Evolutionary conservation across 2,329 filamentous ascomycete genomes (phyloP).

Genomic region (Beauveria sp.): DNA sequence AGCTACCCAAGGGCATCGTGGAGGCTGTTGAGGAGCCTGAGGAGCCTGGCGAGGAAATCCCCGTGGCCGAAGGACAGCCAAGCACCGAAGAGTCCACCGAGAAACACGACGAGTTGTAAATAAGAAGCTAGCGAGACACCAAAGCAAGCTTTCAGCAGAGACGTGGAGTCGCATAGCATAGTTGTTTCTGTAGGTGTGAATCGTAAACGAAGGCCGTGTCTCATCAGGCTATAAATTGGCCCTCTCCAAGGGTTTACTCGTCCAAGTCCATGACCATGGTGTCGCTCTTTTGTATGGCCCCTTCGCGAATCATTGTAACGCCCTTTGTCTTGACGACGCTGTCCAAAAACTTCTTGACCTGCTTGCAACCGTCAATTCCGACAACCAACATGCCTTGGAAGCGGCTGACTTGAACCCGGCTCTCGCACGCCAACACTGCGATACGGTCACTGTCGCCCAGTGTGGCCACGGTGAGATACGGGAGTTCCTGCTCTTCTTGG

Average conservation of each 20-base stretch:
- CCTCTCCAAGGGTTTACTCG: neutral
- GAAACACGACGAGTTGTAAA: slow-evolving; percentile 44
- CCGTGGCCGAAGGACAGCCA: slow-evolving; percentile 14
- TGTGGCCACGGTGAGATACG: slow-evolving; percentile 79
- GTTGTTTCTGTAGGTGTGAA: neutral
- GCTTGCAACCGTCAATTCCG: slow-evolving; percentile 84
- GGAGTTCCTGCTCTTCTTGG: slow-evolving; percentile 79
- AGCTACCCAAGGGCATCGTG: slow-evolving; percentile 57
- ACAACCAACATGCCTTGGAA: slow-evolving; percentile 91
- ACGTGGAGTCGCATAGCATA: neutral
- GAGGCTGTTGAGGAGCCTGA: slow-evolving; percentile 30
- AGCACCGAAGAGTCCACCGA: slow-evolving; percentile 12
- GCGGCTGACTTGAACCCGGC: slow-evolving; percentile 70
- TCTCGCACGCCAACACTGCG: slow-evolving; percentile 77
- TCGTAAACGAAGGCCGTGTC: neutral
- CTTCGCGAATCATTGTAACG: slow-evolving; percentile 52
- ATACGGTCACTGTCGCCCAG: slow-evolving; percentile 68
- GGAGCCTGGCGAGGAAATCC: neutral
- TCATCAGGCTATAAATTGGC: slow-evolving; percentile 4
- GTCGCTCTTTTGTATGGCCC: slow-evolving; percentile 40
- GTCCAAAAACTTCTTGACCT: slow-evolving; percentile 76
- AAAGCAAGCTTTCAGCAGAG: no score
- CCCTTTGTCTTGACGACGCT: slow-evolving; percentile 68
- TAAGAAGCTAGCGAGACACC: neutral
- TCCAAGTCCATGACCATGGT: slow-evolving; percentile 44